A percentile compares a stretch with the other conserved stretches of the same genome.
These are phyloP conservation scores for Rhizoclosmatium globosum DNA, from an alignment of 192 early-diverging fungal species.

Conservation along the genomic window DNA sequence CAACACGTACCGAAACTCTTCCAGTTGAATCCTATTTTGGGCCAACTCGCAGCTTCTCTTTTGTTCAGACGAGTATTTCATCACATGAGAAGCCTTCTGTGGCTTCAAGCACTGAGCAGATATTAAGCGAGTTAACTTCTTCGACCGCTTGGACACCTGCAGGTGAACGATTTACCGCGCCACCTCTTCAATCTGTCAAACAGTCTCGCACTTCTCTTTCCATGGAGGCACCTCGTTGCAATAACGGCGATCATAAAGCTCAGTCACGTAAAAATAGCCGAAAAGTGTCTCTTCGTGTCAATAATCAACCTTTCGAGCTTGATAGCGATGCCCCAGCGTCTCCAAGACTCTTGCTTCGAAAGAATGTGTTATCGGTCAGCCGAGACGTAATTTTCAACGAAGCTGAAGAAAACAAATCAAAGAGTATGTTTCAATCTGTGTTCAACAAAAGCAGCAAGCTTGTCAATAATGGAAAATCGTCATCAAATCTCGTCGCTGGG, in stretches of 20 bases:
- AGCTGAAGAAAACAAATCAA: not conserved
- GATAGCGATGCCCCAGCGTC: not conserved
- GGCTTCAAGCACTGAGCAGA: not conserved
- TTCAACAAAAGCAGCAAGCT: not conserved
- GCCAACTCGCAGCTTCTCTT: no score
- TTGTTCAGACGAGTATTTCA: not conserved
- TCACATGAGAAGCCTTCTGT: not conserved
- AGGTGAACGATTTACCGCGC: no score
- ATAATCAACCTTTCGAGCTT: not conserved
- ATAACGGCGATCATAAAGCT: not conserved
- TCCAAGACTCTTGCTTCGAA: not conserved
- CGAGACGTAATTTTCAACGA: not conserved
- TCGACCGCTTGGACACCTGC: not conserved
- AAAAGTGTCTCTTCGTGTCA: not conserved
- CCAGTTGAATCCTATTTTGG: no score
- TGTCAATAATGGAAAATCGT: not conserved
- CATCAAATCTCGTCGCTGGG: not conserved
- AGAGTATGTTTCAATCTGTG: not conserved
- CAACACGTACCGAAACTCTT: no score
- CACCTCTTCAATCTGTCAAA: no score
- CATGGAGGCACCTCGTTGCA: not conserved
- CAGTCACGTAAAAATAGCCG: not conserved
- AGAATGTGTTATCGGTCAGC: not conserved
- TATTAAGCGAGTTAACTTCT: not conserved
- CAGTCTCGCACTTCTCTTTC: not conserved